Evolutionary conservation across 2,329 filamentous ascomycete genomes (phyloP).

Genomic region (Aureobasidium sp.): DNA sequence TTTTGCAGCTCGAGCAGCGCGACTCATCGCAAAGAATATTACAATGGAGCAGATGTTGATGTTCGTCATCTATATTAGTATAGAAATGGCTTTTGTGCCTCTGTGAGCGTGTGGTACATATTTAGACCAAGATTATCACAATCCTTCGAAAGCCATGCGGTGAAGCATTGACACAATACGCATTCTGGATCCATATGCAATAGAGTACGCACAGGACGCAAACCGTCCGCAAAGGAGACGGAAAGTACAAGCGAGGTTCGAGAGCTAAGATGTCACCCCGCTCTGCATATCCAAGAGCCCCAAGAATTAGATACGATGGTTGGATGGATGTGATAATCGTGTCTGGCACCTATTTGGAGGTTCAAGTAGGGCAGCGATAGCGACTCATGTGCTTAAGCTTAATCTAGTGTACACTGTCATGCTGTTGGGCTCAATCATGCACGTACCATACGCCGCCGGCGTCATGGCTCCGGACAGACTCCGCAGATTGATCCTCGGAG

Average conservation of each 20-base stretch:
- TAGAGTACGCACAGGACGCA: background rate
- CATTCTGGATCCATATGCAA: background rate
- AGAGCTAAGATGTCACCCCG: no score
- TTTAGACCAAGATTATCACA: no score
- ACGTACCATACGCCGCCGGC: background rate
- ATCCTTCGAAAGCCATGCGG: no score
- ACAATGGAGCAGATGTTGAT: no score
- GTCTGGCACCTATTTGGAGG: background rate
- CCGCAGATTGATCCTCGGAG: background rate
- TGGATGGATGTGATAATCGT: background rate
- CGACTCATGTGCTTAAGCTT: background rate
- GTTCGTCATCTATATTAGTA: no score
- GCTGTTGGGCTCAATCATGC: background rate
- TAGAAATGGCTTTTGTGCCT: no score
- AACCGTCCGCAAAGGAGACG: no score
- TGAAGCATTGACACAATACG: no score
- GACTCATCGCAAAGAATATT: no score
- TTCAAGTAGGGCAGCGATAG: background rate
- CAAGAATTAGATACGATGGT: background rate
- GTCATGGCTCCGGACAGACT: background rate
- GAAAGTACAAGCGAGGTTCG: background rate
- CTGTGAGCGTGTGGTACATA: no score
- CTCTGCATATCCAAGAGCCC: background rate
- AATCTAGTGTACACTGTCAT: background rate
- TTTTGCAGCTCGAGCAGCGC: no score